Evolutionary conservation across 2,329 filamentous ascomycete species (phyloP), one percentile per base, ranked within the genome.

Genomic region (Scedosporium apiospermum): DNA sequence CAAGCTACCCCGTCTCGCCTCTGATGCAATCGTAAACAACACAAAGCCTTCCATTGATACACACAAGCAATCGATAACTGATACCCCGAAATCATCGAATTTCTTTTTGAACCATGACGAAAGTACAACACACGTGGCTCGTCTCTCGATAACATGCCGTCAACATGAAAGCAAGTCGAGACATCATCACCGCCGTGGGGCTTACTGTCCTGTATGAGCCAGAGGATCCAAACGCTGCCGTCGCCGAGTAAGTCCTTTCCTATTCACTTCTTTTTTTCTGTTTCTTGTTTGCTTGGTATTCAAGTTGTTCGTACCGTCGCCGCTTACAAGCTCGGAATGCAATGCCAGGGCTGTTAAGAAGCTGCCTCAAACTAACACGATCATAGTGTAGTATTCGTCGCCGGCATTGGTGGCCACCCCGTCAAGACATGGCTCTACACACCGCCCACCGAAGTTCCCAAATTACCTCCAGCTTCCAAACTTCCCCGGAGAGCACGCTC

Each of bases 121-220:
- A 27, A 14, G 23, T 55, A 23, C 51, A 55, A 55, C 23, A 55
- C 51, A 14, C 51, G 51, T 55, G 51, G 51, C 51, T 55, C 51
- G 51, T 55, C 51, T 55, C 51, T 55, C 51, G 51, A 58, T 58
- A 58, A 41, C 55, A 55, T 61, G 60, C 49, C 49, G 49, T 34
- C 42, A 66, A 63, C 18, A 72, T 71, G 68, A 71, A 71, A 58
- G 66, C 61, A 12, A 66, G 62, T 51, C 67, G 68, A 49, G 67
- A 68, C 41, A 60, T 63, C 21, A 68, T 72, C 62, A 65, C 68
- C n/a, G 66, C 70, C 14, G 68, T 67, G 14, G 72, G 72, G 6
- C 67, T 74, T 6, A 70, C 71, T 9, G 65, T 73, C n/a, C 60
- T 74, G 18, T 73, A 72, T 34, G 69, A 72, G 63, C 72, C 72